phyloP scores from a whole-genome alignment of 2,329 filamentous ascomycete genomes.

The Whalleya microplaca region DNA sequence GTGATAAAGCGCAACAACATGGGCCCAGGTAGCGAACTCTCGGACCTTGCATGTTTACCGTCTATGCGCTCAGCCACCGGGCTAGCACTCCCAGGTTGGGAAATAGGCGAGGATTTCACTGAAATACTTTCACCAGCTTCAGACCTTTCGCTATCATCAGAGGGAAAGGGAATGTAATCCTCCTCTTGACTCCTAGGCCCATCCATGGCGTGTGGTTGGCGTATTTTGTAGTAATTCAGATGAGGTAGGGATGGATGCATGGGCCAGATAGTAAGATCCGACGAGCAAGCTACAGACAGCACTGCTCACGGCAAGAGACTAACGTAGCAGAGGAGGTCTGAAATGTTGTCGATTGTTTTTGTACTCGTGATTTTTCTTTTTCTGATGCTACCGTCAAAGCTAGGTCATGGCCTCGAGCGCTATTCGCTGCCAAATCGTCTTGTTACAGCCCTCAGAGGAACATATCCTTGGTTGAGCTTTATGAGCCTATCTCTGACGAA shows the following conservation, averaged over 20 bases:
- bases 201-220: conserved; percentile 23
- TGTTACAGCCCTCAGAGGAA: conserved; percentile 56
- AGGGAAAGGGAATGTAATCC: conserved; percentile 23
- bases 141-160: conserved; percentile 23
- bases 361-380: conserved; percentile 52
- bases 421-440: conserved; percentile 58
- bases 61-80: conserved; percentile 26
- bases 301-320: conserved; percentile 44
- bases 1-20: conserved; percentile 3
- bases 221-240: conserved; percentile 25
- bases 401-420: conserved; percentile 69
- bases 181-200: conserved; percentile 18
- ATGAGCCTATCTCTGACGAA: conserved; percentile 51
- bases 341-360: conserved; percentile 49
- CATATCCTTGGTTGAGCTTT: conserved; percentile 44
- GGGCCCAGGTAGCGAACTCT: conserved; percentile 20
- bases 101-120: conserved; percentile 16
- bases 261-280: conserved; percentile 28
- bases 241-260: conserved; percentile 26
- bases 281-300: conserved; percentile 38
- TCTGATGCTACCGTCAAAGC: conserved; percentile 75
- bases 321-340: conserved; percentile 49
- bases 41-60: conserved; percentile 22
- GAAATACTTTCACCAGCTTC: conserved; percentile 12
- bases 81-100: conserved; percentile 15